These are phyloP conservation scores for Rhizoclosmatium globosum DNA, from an alignment of 192 early-diverging fungal genomes.

Conservation along the genomic window DNA sequence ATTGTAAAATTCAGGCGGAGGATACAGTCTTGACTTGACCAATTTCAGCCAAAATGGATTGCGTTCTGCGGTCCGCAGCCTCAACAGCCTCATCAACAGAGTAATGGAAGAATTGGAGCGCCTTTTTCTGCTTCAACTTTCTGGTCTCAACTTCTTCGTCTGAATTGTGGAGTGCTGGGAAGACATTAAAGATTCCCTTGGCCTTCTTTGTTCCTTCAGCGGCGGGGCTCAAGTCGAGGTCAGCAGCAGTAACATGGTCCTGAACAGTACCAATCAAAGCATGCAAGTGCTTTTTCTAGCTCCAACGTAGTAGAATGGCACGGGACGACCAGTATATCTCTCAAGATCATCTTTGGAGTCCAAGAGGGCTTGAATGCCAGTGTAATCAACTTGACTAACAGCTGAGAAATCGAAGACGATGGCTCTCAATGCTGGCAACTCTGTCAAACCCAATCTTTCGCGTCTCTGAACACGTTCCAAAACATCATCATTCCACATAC, in stretches of 20 bases:
- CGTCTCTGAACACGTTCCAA: conserved; percentile 23
- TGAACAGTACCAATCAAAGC: conserved; percentile 11
- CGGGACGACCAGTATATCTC: conserved; percentile 54
- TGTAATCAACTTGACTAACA: conserved; percentile 81
- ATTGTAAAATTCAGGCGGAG: too few species aligned
- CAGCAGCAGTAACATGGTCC: neutral
- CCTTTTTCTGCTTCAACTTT: neutral
- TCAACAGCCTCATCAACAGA: conserved; percentile 15
- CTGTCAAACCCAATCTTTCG: neutral
- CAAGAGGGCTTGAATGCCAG: conserved; percentile 77
- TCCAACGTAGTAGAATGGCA: conserved; percentile 65
- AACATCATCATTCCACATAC: conserved; percentile 53
- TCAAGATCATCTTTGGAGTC: conserved; percentile 69
- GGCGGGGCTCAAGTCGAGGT: neutral
- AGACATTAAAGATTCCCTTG: neutral
- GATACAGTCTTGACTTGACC: neutral
- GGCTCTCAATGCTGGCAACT: conserved; percentile 61
- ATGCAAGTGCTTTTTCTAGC: conserved; percentile 39
- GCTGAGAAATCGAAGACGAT: conserved; percentile 84
- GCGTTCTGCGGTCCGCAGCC: neutral
- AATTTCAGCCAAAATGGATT: neutral
- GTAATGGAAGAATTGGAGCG: conserved; percentile 8
- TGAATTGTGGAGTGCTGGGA: neutral
- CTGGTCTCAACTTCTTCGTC: neutral
- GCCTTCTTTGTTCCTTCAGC: neutral